phyloP scores from a whole-genome alignment of 2,329 filamentous ascomycete genomes.

The Fusarium palustre region DNA sequence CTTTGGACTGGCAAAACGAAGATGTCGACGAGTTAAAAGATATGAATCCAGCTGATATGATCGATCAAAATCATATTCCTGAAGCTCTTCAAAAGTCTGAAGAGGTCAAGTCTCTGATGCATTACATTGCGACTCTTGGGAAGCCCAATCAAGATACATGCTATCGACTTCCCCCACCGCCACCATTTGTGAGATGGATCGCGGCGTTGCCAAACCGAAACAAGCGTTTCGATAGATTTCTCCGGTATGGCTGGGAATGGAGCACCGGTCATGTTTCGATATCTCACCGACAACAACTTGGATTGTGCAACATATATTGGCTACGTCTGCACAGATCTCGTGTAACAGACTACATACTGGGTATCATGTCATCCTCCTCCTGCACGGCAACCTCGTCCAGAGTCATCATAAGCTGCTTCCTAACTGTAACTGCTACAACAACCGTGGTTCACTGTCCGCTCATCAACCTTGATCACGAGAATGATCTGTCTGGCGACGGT shows the following conservation, averaged over 20 bases:
- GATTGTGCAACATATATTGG: neutral
- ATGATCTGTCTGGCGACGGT: neutral
- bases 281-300: neutral
- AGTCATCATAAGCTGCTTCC: neutral
- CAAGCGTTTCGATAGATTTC: neutral
- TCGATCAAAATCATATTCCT: neutral
- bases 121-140: slow-evolving; percentile 13
- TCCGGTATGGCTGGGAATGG: neutral
- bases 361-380: neutral
- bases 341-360: neutral
- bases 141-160: slow-evolving; percentile 5
- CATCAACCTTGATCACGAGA: neutral
- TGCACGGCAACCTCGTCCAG: neutral
- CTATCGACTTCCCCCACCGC: slow-evolving; percentile 3
- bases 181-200: slow-evolving; percentile 11
- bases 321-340: neutral
- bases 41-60: neutral
- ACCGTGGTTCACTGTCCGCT: neutral
- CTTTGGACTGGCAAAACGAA: neutral
- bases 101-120: slow-evolving; percentile 17
- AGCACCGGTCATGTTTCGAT: neutral
- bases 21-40: neutral
- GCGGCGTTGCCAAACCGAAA: slow-evolving; percentile 12
- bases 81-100: neutral
- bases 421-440: neutral